phyloP scores from a whole-genome alignment of 495 filamentous ascomycete genomes.

The Pseudomonodictys pantanalensis region DNA sequence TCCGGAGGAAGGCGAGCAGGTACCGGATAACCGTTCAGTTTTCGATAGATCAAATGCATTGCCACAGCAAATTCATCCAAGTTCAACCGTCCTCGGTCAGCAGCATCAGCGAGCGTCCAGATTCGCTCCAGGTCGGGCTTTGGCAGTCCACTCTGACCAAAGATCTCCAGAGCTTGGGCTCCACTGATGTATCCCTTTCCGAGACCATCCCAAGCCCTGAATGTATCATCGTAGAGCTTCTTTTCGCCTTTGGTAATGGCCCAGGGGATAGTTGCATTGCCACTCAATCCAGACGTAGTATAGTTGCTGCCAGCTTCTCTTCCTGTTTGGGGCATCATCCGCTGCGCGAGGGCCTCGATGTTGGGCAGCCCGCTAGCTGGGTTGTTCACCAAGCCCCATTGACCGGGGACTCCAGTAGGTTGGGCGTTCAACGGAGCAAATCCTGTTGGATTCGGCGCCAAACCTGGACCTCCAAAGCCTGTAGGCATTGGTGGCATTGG shows the following conservation, averaged over 20 bases:
- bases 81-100: conserved; percentile 89
- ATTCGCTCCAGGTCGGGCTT: conserved; percentile 85
- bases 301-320: conserved; percentile 81
- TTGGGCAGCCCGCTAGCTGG: conserved; percentile 87
- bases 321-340: conserved; percentile 97
- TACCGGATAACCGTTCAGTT: conserved; percentile 90
- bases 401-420: conserved; percentile 92
- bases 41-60: conserved; percentile 98
- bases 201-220: conserved; percentile 95
- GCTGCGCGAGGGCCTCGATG: conserved; percentile 86
- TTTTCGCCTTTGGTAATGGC: conserved; percentile 99
- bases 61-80: conserved; percentile 98
- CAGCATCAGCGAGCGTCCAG: conserved; percentile 92
- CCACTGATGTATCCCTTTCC: conserved; percentile 91
- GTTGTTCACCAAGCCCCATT: conserved; percentile 97
- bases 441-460: conserved; percentile 64
- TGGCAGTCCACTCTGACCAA: conserved; percentile 91
- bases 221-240: conserved; percentile 91
- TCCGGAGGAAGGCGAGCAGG: conserved; percentile 90
- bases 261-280: conserved; percentile 96
- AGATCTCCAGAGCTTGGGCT: conserved; percentile 93
- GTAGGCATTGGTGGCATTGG: conserved; percentile 96
- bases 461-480: conserved; percentile 62
- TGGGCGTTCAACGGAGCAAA: conserved; percentile 75
- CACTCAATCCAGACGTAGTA: conserved; percentile 80